Conservation (phyloP, 768 basidiomycete species). For the Lepiota brunneoincarnata region DNA sequence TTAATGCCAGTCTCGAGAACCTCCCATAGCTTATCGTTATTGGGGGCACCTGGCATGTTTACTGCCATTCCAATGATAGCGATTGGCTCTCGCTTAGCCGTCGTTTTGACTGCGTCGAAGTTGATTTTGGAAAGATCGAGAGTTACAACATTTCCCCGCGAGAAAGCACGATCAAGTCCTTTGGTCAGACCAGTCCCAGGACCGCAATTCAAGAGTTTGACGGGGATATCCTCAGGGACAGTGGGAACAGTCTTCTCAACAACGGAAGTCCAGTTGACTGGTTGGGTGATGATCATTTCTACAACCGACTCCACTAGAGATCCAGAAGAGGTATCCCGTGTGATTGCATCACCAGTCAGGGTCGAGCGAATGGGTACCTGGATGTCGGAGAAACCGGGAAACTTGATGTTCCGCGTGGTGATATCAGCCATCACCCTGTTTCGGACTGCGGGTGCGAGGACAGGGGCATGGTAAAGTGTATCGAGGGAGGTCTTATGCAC, state of each 20-base stretch:
- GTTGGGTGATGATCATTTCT: constrained; percentile 47
- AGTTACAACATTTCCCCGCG: constrained; percentile 14
- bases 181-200: constrained; percentile 41
- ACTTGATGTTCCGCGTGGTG: constrained; percentile 39
- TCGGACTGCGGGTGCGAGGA: constrained; percentile 29
- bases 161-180: constrained; percentile 33
- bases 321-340: constrained; percentile 14
- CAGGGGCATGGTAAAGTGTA: constrained; percentile 50
- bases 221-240: constrained; percentile 18
- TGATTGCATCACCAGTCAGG: constrained; percentile 35
- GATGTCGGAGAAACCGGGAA: constrained; percentile 49
- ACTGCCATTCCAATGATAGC: constrained; percentile 75
- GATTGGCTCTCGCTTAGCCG: constrained; percentile 39
- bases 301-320: constrained; percentile 42
- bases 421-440: constrained; percentile 44
- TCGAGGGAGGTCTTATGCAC: constrained; percentile 44
- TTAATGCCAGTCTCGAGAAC: constrained; percentile 53
- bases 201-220: constrained; percentile 49
- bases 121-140: constrained; percentile 25
- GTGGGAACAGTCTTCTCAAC: constrained; percentile 25
- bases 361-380: constrained; percentile 47
- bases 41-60: constrained; percentile 52
- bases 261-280: constrained; percentile 52
- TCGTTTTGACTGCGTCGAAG: background rate
- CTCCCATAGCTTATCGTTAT: constrained; percentile 52